phyloP scores from a whole-genome alignment of 108 stramenopile species.

The Cyclostephanos tholiformis region DNA sequence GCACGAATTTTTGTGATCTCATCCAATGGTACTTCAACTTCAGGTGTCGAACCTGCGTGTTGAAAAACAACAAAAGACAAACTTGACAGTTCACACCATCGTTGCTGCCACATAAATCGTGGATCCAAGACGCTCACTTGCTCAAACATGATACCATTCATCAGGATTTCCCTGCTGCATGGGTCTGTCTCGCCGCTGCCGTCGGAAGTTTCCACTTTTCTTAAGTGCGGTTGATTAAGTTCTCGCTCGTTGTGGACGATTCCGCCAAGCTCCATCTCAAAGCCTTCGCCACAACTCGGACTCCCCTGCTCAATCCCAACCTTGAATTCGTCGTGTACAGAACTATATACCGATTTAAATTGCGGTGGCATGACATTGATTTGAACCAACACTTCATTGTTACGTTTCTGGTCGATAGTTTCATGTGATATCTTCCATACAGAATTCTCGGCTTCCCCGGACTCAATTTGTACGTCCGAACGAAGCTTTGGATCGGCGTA shows the following conservation, averaged over 20 bases:
- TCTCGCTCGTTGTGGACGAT: too few relatives aligned
- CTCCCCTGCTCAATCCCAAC: background rate
- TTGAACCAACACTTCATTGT: constrained; percentile 35
- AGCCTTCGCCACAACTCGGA: background rate
- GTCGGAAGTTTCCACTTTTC: background rate
- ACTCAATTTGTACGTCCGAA: constrained; percentile 5
- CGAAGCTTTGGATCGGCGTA: too few relatives aligned
- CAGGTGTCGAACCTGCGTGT: constrained; percentile 3
- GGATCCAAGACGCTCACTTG: constrained; percentile 18
- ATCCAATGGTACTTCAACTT: constrained; percentile 17
- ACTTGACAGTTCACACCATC: constrained; percentile 31
- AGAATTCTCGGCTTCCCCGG: constrained; percentile 11
- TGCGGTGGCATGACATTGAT: constrained; percentile 16
- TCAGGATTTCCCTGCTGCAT: background rate
- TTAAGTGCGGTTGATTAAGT: too few relatives aligned
- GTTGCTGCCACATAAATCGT: constrained; percentile 31
- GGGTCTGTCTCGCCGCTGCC: constrained; percentile 9
- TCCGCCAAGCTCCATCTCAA: too few relatives aligned
- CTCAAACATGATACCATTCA: constrained; percentile 25
- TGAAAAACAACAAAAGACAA: constrained; percentile 12
- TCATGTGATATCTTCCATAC: constrained; percentile 34
- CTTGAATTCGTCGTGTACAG: background rate
- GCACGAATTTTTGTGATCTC: constrained; percentile 23
- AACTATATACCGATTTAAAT: background rate
- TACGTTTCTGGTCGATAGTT: constrained; percentile 28